Base-by-base conservation (phyloP, 164 flowering plant species). In the Nymphaea thermarum region DNA sequence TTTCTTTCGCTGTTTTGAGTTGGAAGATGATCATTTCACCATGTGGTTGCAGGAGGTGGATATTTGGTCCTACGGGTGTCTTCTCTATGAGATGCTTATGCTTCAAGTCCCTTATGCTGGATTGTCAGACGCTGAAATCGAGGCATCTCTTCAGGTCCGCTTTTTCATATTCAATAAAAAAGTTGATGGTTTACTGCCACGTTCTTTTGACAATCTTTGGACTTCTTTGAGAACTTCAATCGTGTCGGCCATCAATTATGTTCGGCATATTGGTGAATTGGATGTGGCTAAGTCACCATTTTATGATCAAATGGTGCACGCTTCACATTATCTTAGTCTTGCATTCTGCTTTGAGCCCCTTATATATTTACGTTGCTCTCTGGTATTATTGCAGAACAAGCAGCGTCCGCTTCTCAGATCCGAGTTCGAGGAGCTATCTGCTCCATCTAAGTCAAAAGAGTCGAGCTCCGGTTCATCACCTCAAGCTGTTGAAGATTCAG, bases 31-130 rank as follows among this genome's bases (percentile, higher is more conserved):
- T 25, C 36, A 25, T 25, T 25, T 25, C 36, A 25, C 36, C 36
- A 25, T 25, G 36, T 25, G 36, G 36, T 25, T 73, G 79, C 83
- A 94, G 99, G 99, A 91, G 79, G 92, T 83, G 64, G 98, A 95
- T 77, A 84, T 95, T 61, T 95, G 99, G 98, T 95, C 99, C 25
- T 95, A 80, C 77, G 99, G 99, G 60, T 91, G 98, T 75, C 64
- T 95, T 63, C 81, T 95, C 14, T 67, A 85, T 69, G 99, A 95
- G 68, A 65, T 90, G 80, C 72, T 95, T 70, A 91, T 96, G 1
- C 78, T 90, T 67, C 83, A 86, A 71, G 74, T 91, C 11, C 99
- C 98, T 42, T 91, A 88, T 72, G 71, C 73, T 8, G 93, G 78
- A 4, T 67, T 85, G 53, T 55, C 86, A 25, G 91, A 90, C 12